These are phyloP conservation scores for Candida easanensis DNA, from an alignment of 805 yeast species.

Conservation along the genomic window DNA sequence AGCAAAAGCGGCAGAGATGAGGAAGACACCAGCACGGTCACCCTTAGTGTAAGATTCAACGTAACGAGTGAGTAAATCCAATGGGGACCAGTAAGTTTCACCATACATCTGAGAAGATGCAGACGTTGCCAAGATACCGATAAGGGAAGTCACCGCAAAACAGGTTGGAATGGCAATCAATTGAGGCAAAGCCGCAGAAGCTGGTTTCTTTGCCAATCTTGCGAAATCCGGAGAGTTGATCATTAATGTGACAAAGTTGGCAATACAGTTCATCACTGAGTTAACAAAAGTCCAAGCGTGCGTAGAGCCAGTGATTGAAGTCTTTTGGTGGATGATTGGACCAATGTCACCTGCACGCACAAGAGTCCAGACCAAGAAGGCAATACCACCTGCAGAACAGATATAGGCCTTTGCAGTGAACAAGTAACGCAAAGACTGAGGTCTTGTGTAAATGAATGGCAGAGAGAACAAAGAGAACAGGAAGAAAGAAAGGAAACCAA, in stretches of 20 bases:
- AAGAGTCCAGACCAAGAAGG: conserved; percentile 80
- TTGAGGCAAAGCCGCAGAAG: conserved; percentile 53
- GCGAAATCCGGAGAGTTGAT: conserved; percentile 89
- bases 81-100: conserved; percentile 78
- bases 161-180: conserved; percentile 67
- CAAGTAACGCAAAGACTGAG: conserved; percentile 78
- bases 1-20: conserved; percentile 68
- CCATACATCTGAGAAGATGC: conserved; percentile 70
- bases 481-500: conserved; percentile 71
- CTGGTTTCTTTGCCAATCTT: conserved; percentile 66
- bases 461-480: conserved; percentile 77
- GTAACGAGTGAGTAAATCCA: conserved; percentile 60
- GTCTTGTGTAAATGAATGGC: conserved; percentile 79
- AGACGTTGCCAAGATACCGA: conserved; percentile 83
- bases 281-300: conserved; percentile 83
- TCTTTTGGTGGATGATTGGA: conserved; percentile 58
- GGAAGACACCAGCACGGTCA: conserved; percentile 76
- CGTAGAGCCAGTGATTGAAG: conserved; percentile 52
- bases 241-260: conserved; percentile 84
- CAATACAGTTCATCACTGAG: conserved; percentile 76
- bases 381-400: conserved; percentile 82
- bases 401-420: conserved; percentile 78
- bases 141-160: conserved; percentile 76
- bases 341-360: conserved; percentile 81
- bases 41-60: conserved; percentile 54